These are phyloP conservation scores for Sindora glabra DNA, from an alignment of 306 rosid species.

Conservation along the genomic window DNA sequence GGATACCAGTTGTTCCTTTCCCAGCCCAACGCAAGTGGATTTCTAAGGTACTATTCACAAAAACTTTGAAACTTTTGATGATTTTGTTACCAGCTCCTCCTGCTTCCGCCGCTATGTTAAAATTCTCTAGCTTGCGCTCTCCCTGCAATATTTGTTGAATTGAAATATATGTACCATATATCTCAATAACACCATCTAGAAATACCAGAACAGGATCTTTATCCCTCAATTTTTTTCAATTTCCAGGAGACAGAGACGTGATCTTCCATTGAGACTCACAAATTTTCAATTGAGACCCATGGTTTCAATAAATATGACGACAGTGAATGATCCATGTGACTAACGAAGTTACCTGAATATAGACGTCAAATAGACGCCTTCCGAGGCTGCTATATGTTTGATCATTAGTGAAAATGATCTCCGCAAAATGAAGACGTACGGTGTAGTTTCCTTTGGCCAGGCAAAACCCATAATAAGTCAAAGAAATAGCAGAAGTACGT, in stretches of 20 bases:
- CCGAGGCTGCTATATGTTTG: conserved; percentile 9
- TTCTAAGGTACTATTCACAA: background rate
- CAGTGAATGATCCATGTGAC: too few species aligned
- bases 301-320: too few species aligned
- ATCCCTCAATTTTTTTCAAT: background rate
- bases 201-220: background rate
- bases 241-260: too few species aligned
- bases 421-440: conserved; percentile 23
- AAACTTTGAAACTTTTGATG: background rate
- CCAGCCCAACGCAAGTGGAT: background rate
- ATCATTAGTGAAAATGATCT: background rate
- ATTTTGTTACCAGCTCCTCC: background rate
- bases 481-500: conserved; percentile 39
- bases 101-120: background rate
- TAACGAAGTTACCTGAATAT: conserved; percentile 21
- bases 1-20: background rate
- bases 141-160: background rate
- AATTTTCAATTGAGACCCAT: too few species aligned
- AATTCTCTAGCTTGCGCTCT: background rate
- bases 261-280: background rate
- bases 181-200: too few species aligned
- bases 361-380: conserved; percentile 22
- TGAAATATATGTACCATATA: too few species aligned
- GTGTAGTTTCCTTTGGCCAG: conserved; percentile 24
- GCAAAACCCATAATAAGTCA: conserved; percentile 32